phyloP scores from a whole-genome alignment of 768 basidiomycete genomes.

The Xerocomellus chrysenteron region DNA sequence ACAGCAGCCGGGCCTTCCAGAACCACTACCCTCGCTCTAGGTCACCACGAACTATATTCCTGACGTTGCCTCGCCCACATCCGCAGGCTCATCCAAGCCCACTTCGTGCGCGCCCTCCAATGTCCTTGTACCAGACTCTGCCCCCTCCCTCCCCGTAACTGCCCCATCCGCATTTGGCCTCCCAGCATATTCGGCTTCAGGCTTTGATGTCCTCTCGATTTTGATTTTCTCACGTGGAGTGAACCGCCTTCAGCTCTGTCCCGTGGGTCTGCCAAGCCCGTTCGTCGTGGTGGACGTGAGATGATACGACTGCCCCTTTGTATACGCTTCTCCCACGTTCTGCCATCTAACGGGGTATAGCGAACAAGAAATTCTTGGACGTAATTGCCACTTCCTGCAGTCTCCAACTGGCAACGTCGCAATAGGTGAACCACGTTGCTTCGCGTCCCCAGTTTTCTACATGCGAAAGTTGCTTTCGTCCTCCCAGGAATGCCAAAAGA shows the following conservation, averaged over 20 bases:
- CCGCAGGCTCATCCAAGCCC: constrained; percentile 5
- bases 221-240: constrained; percentile 77
- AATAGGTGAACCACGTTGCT: constrained; percentile 54
- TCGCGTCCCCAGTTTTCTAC: constrained; percentile 65
- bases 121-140: background rate
- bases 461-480: constrained; percentile 65
- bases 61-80: background rate
- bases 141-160: constrained; percentile 8
- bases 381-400: constrained; percentile 91
- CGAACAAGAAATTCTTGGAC: constrained; percentile 75
- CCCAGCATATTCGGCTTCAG: constrained; percentile 84
- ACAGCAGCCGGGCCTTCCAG: constrained; percentile 6
- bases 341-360: constrained; percentile 71
- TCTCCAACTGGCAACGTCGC: constrained; percentile 61
- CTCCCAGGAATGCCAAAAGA: constrained; percentile 87
- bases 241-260: constrained; percentile 76
- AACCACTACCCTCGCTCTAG: too few species aligned
- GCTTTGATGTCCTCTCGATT: constrained; percentile 90
- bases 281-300: constrained; percentile 89
- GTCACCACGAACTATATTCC: too few species aligned
- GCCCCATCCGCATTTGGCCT: constrained; percentile 37
- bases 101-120: constrained; percentile 4
- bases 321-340: constrained; percentile 89
- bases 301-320: constrained; percentile 79
- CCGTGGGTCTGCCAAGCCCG: constrained; percentile 89